Base-by-base conservation (phyloP, 768 basidiomycete genomes). In the Pleurotus platypus region DNA sequence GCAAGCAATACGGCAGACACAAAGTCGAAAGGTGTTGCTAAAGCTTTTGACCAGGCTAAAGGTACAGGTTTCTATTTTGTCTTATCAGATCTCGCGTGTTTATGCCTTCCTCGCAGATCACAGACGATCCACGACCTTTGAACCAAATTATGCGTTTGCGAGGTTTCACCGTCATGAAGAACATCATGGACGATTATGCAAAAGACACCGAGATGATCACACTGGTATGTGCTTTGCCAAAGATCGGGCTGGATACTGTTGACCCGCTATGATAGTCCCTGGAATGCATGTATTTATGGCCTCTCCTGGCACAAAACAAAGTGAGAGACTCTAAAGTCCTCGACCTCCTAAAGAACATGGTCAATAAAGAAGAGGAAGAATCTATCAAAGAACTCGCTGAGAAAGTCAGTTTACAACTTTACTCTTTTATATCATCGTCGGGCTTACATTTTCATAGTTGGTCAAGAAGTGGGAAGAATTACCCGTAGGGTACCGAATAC, bases 161-260 rank as follows among this genome's bases (percentile, higher is more conserved):
- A 66, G 95, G 95, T 2, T 91, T 95, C 68, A 90, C 88, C 70
- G 75, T 94, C 13, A 95, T 98, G 92, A 87, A 84, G 46, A 92
- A 90, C 65, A 79, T 98, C 39, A 73, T 98, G 27, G 83, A 89
- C 38, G 94, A 98, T 64, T 75, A 93, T 61, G 66, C 66, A 9
- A 75, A 79, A 15, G 92, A 98, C 65, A 48, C 74, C 30, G 91
- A 94, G 40, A 74, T 96, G 40, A 71, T 86, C n/a, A 69, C 78
- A 11, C 70, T 87, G 62, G 94, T 94, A 59, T 45, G 89, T 74
- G 2, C 54, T 38, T 42, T 40, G 8, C 30, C 30, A 35, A 35
- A 35, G 30, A 11, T 35, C 54, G 37, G 11, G 35, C 24, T 48
- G 38, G 43, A 5, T 35, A 50, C 20, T 61, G 51, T 27, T 12